Conservation (phyloP, 768 basidiomycete genomes). For the Leccinum rimulosum region DNA sequence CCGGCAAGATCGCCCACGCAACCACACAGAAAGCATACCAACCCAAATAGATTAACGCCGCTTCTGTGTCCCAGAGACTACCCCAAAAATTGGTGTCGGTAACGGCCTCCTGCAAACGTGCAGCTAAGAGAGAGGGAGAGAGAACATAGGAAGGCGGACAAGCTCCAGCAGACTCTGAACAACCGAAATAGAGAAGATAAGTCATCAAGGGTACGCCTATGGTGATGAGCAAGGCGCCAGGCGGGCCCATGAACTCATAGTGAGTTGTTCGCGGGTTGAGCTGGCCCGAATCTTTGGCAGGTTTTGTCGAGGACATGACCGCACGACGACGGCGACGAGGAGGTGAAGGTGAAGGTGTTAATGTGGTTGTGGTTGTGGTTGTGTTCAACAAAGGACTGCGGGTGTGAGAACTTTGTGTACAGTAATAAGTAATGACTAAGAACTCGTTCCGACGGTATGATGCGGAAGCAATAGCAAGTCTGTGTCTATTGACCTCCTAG, state of each 20-base stretch:
- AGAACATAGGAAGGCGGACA: constrained; percentile 56
- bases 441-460: neutral
- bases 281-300: constrained; percentile 26
- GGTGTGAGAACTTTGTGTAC: constrained; percentile 4
- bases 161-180: constrained; percentile 66
- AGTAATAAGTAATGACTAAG: neutral
- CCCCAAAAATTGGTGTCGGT: constrained; percentile 61
- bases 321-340: neutral
- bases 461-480: neutral
- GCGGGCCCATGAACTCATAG: constrained; percentile 84
- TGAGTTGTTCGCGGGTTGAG: constrained; percentile 68
- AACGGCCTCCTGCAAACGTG: constrained; percentile 46
- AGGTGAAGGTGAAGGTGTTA: neutral
- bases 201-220: constrained; percentile 66
- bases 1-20: constrained; percentile 78
- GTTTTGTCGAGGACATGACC: constrained; percentile 22
- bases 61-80: constrained; percentile 80
- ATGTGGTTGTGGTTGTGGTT: neutral
- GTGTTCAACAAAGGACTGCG: neutral
- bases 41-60: constrained; percentile 68
- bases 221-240: constrained; percentile 69
- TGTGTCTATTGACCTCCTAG: neutral
- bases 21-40: constrained; percentile 91
- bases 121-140: constrained; percentile 33
- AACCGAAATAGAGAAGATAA: constrained; percentile 76